phyloP scores from a whole-genome alignment of 495 filamentous ascomycete species.

The Daldinia decipiens region DNA sequence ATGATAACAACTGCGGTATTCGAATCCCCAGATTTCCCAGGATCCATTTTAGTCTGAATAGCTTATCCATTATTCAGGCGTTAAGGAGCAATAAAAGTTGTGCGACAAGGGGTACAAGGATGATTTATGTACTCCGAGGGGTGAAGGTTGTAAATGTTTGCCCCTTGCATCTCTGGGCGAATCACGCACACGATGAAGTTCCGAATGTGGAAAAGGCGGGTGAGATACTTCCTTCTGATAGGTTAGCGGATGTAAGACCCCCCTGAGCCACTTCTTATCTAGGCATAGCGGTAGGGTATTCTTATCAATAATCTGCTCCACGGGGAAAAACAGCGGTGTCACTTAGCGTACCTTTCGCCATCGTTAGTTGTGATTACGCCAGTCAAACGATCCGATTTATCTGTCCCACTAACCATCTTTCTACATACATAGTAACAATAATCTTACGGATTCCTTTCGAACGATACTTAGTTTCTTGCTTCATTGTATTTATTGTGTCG shows the following conservation, averaged over 20 bases:
- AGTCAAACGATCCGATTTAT: constrained; percentile 36
- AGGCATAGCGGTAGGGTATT: constrained; percentile 32
- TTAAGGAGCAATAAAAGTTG: constrained; percentile 21
- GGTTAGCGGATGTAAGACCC: constrained; percentile 11
- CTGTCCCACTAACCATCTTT: constrained; percentile 24
- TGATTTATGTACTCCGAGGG: constrained; percentile 23
- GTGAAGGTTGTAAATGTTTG: constrained; percentile 22
- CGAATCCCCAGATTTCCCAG: constrained; percentile 32
- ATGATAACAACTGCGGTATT: constrained; percentile 24
- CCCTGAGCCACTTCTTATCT: neutral
- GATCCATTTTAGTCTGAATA: constrained; percentile 26
- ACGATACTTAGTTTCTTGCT: constrained; percentile 10
- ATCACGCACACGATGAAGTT: constrained; percentile 35
- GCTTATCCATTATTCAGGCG: constrained; percentile 35
- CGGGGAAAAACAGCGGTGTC: constrained; percentile 36
- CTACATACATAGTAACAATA: too few relatives aligned
- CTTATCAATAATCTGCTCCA: constrained; percentile 42
- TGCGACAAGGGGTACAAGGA: constrained; percentile 30
- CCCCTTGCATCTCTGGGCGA: constrained; percentile 37
- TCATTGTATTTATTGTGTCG: neutral
- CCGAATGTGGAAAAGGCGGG: constrained; percentile 32
- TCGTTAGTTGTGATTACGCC: constrained; percentile 42
- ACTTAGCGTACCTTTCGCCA: constrained; percentile 42
- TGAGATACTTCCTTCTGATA: constrained; percentile 10
- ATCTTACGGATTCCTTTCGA: neutral